phyloP scores from a whole-genome alignment of 352 stramenopile genomes.

The Elongisporangium senticosum region DNA sequence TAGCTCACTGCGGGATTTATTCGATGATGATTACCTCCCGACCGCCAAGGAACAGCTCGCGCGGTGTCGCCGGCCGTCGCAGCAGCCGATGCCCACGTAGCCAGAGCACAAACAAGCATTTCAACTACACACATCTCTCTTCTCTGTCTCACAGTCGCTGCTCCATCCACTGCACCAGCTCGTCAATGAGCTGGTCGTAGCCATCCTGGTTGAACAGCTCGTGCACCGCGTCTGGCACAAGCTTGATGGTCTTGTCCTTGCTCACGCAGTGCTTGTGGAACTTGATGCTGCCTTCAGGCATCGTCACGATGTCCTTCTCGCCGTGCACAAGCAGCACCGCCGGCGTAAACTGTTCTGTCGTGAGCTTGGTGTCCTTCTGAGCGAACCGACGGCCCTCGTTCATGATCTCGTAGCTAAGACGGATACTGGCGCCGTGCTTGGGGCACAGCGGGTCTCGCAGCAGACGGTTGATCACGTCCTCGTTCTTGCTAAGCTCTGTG shows the following conservation, averaged over 20 bases:
- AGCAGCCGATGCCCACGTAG: too few relatives aligned
- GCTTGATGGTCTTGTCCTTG: slow-evolving; percentile 43
- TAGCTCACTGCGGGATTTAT: slow-evolving; percentile 33
- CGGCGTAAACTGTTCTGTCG: slow-evolving; percentile 18
- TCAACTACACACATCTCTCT: too few relatives aligned
- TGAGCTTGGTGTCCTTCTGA: slow-evolving; percentile 13
- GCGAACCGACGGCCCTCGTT: slow-evolving; percentile 15
- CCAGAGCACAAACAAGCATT: too few relatives aligned
- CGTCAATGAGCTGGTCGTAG: slow-evolving; percentile 21
- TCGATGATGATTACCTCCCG: slow-evolving; percentile 57
- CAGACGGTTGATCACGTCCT: slow-evolving; percentile 20
- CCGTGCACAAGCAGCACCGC: slow-evolving; percentile 35
- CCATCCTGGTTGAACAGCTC: slow-evolving; percentile 37
- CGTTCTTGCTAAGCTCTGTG: slow-evolving; percentile 22
- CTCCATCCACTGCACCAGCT: slow-evolving; percentile 32
- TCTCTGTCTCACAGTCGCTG: slow-evolving; percentile 4
- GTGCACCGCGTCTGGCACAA: slow-evolving; percentile 26
- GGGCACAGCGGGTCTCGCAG: slow-evolving; percentile 27
- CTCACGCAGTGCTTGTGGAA: slow-evolving; percentile 28
- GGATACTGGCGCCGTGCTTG: slow-evolving; percentile 20
- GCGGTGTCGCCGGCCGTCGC: slow-evolving; percentile 13
- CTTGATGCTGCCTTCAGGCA: slow-evolving; percentile 21
- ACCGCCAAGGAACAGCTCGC: slow-evolving; percentile 52
- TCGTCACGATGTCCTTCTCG: slow-evolving; percentile 30
- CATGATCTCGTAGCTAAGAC: slow-evolving; percentile 18